A percentile compares a stretch with the other conserved stretches of the same genome.
Evolutionary conservation across 192 early-diverging fungal genomes (phyloP).

Genomic region (Jimgerdemannia lactiflua): DNA sequence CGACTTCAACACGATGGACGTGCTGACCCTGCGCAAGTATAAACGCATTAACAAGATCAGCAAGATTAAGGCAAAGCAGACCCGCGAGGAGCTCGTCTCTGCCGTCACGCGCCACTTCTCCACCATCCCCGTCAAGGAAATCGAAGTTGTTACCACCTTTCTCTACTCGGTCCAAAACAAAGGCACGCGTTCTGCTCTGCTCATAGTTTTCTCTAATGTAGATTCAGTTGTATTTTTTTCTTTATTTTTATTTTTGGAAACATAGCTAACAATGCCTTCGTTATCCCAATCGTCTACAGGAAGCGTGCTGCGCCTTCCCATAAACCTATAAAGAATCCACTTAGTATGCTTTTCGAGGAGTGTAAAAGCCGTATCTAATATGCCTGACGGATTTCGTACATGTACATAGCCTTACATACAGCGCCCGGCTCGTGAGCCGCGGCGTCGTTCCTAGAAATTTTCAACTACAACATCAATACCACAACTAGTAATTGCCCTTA

Average conservation of each 20-base stretch:
- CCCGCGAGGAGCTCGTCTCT: conserved; percentile 35
- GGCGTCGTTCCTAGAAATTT: too few species aligned
- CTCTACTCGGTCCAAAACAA: conserved; percentile 36
- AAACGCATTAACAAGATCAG: conserved; percentile 38
- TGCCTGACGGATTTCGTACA: too few species aligned
- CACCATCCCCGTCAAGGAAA: conserved; percentile 31
- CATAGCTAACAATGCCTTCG: neutral
- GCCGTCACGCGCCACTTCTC: conserved; percentile 40
- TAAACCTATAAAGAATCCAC: neutral
- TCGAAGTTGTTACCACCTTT: conserved; percentile 41
- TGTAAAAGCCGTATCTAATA: too few species aligned
- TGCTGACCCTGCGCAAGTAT: conserved; percentile 37
- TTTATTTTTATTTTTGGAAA: neutral
- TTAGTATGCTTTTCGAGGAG: too few species aligned
- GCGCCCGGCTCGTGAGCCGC: too few species aligned
- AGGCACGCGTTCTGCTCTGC: conserved; percentile 11
- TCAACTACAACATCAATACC: too few species aligned
- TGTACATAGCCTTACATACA: too few species aligned
- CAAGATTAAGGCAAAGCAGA: conserved; percentile 19
- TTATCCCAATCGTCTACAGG: neutral
- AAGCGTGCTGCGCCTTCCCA: neutral
- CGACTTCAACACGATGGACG: conserved; percentile 39
- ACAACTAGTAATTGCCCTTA: too few species aligned
- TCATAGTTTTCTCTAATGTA: too few species aligned
- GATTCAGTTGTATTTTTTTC: neutral